A percentile compares a stretch with the other conserved stretches of the same genome.
Conservation (phyloP, 345 rosid genomes). For the Syzygium aqueum region DNA sequence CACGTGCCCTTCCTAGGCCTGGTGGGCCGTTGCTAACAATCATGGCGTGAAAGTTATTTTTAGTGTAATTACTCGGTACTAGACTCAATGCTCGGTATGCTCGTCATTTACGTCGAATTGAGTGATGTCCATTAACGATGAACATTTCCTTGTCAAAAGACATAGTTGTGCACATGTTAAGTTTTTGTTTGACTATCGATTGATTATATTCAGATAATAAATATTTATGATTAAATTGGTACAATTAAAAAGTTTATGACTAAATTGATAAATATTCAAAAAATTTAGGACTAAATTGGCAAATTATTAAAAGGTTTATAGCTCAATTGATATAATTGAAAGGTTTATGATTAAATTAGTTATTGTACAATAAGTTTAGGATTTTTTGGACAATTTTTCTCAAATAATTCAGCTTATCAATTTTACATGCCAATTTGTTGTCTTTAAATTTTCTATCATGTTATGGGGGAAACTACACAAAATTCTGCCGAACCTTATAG, state of each 20-base stretch:
- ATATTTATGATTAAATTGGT: background rate
- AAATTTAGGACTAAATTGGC: background rate
- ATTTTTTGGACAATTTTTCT: no score
- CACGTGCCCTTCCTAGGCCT: background rate
- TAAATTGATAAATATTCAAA: no score
- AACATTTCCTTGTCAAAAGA: background rate
- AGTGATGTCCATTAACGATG: background rate
- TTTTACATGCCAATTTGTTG: no score
- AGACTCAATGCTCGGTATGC: background rate
- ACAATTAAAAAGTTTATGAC: no score
- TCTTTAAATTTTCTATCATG: no score
- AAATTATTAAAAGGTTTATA: no score
- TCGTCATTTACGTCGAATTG: background rate
- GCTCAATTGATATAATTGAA: no score
- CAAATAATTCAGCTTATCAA: no score
- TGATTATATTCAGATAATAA: background rate
- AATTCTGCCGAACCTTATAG: no score
- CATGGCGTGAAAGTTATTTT: background rate
- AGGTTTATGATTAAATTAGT: no score
- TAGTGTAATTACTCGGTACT: background rate
- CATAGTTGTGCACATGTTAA: background rate
- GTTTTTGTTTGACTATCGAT: background rate
- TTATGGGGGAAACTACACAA: no score
- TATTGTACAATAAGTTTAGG: no score
- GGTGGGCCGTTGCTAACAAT: background rate